These are phyloP conservation scores for Fusarium vanettenii DNA, from an alignment of 2,329 filamentous ascomycete species.

Conservation along the genomic window DNA sequence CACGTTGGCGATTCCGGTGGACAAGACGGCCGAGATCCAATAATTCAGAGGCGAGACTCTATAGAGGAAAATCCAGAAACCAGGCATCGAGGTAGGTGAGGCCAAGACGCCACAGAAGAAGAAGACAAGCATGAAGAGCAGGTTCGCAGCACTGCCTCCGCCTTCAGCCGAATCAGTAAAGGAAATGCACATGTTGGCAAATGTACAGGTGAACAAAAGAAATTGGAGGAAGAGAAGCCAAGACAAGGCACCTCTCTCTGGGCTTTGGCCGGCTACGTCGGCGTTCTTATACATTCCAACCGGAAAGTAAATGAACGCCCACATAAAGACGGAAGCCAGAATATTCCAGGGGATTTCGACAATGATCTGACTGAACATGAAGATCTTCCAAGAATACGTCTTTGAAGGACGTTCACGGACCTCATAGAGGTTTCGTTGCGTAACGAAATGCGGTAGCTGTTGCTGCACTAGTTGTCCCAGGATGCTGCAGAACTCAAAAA, in stretches of 20 bases:
- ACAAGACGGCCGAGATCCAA: constrained; percentile 77
- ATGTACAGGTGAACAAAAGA: neutral
- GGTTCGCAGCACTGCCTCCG: neutral
- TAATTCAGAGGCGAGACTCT: constrained; percentile 85
- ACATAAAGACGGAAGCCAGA: neutral
- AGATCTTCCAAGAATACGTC: constrained; percentile 75
- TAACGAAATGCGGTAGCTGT: constrained; percentile 77
- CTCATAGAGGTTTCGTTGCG: constrained; percentile 76
- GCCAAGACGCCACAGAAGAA: constrained; percentile 18
- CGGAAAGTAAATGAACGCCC: neutral
- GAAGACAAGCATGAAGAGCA: neutral
- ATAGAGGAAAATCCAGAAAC: constrained; percentile 63
- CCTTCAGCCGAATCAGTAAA: neutral
- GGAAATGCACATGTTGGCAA: constrained; percentile 1
- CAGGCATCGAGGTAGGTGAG: constrained; percentile 64
- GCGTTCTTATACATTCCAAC: neutral
- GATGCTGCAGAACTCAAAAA: constrained; percentile 78
- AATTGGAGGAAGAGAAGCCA: neutral
- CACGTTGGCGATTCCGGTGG: constrained; percentile 75
- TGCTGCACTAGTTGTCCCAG: constrained; percentile 74
- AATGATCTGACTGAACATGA: constrained; percentile 69
- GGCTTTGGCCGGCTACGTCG: neutral
- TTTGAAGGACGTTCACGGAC: constrained; percentile 74
- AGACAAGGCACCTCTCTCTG: neutral
- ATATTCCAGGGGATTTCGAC: constrained; percentile 75